These are phyloP conservation scores for Globisporangium spiculum DNA, from an alignment of 352 stramenopile species.

Conservation along the genomic window DNA sequence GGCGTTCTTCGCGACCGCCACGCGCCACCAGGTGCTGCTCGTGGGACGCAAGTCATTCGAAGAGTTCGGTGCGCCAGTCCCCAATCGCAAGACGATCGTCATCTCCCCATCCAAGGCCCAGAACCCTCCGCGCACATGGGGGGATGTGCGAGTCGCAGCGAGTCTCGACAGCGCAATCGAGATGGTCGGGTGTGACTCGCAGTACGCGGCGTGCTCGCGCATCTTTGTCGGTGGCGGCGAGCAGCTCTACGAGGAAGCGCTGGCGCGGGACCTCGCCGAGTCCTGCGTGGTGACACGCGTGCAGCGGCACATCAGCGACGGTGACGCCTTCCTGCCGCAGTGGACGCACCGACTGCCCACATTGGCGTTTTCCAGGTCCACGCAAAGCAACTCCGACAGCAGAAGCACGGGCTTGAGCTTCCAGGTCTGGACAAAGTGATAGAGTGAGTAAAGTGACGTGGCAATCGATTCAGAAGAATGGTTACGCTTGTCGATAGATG, in stretches of 20 bases:
- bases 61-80: constrained; percentile 43
- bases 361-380: constrained; percentile 26
- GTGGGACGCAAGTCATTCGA: constrained; percentile 60
- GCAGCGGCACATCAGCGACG: constrained; percentile 36
- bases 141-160: constrained; percentile 27
- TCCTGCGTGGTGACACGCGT: constrained; percentile 68
- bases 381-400: neutral
- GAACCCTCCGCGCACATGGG: constrained; percentile 12
- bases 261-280: constrained; percentile 37
- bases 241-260: constrained; percentile 56
- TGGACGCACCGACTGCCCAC: constrained; percentile 46
- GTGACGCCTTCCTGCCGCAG: constrained; percentile 54
- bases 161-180: constrained; percentile 47
- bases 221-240: constrained; percentile 68
- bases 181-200: constrained; percentile 26
- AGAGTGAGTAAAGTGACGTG: neutral
- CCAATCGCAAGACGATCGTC: constrained; percentile 59
- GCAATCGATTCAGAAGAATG: neutral
- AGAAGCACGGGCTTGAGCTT: constrained; percentile 11
- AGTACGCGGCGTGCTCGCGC: constrained; percentile 36
- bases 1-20: constrained; percentile 63
- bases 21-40: constrained; percentile 52
- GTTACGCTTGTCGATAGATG: constrained; percentile 3
- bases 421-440: constrained; percentile 18
- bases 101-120: constrained; percentile 28